Evolutionary conservation across 2,329 filamentous ascomycete species (phyloP).

Genomic region (Elsinoe batatas): DNA sequence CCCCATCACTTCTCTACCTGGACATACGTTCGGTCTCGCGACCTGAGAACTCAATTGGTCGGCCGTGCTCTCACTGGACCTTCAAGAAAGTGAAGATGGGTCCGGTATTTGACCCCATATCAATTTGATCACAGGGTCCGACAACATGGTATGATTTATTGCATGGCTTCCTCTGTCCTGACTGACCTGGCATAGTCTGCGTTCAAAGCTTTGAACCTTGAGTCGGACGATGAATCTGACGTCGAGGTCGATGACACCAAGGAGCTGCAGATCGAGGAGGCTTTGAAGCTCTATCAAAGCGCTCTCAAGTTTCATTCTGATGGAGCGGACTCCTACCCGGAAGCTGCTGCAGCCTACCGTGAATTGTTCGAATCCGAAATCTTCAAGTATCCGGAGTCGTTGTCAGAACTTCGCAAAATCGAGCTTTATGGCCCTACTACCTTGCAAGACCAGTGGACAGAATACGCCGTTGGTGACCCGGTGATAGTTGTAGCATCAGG

Average conservation of each 20-base stretch:
- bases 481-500: slow-evolving; percentile 32
- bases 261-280: slow-evolving; percentile 94
- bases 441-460: slow-evolving; percentile 30
- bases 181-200: slow-evolving; percentile 31
- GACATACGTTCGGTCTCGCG: no score
- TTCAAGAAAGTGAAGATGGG: no score
- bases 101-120: no score
- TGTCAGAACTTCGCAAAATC: slow-evolving; percentile 71
- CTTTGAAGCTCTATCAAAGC: slow-evolving; percentile 84
- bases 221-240: slow-evolving; percentile 80
- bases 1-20: not conserved
- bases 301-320: slow-evolving; percentile 87
- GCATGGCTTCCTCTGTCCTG: not conserved
- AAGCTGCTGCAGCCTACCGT: slow-evolving; percentile 72
- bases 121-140: not conserved
- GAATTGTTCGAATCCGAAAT: slow-evolving; percentile 85
- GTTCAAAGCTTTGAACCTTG: slow-evolving; percentile 86
- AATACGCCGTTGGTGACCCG: slow-evolving; percentile 20
- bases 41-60: no score
- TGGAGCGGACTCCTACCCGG: slow-evolving; percentile 62
- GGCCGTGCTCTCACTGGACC: no score
- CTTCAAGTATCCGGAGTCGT: slow-evolving; percentile 80
- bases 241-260: slow-evolving; percentile 92
- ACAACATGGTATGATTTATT: not conserved
- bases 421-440: slow-evolving; percentile 40